Percentiles rank a stretch among this genome's conserved stretches.
phyloP scores from a whole-genome alignment of 2,329 filamentous ascomycete genomes.

The Catunica adiposa region DNA sequence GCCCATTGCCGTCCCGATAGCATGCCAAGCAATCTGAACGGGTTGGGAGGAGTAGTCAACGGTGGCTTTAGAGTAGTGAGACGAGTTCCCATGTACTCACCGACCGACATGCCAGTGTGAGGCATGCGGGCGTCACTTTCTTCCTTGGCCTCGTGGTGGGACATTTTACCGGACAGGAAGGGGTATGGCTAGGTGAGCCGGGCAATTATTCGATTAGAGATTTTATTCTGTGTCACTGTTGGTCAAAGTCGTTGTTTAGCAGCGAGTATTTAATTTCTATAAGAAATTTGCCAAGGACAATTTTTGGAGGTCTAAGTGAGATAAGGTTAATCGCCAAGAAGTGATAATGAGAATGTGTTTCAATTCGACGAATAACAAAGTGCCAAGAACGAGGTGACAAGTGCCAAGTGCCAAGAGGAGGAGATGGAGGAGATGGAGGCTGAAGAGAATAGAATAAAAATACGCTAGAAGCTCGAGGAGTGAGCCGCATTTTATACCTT shows the following conservation, averaged over 20 bases:
- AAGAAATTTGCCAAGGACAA: not conserved
- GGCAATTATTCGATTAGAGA: not conserved
- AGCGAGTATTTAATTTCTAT: not conserved
- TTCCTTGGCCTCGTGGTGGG: not conserved
- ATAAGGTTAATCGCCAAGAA: not conserved
- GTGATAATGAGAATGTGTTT: not conserved
- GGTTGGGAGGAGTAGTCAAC: constrained; percentile 37
- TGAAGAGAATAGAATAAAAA: not conserved
- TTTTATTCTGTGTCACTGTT: not conserved
- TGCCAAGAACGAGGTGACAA: not conserved
- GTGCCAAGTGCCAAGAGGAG: not conserved
- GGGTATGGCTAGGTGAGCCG: not conserved
- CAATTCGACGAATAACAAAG: not conserved
- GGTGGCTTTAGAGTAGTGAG: constrained; percentile 40
- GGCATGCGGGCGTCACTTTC: constrained; percentile 19
- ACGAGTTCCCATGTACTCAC: constrained; percentile 33
- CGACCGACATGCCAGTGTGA: constrained; percentile 24
- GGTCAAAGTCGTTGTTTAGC: not conserved
- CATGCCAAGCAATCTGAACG: constrained; percentile 31
- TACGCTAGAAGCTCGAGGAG: not conserved
- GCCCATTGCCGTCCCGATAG: constrained; percentile 35
- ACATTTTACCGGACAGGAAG: not conserved
- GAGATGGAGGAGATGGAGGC: not conserved
- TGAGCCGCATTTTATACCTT: not conserved
- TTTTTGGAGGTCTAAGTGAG: too few species aligned